Evolutionary conservation across 2,329 filamentous ascomycete species (phyloP).

Genomic region (Curvularia sp.): DNA sequence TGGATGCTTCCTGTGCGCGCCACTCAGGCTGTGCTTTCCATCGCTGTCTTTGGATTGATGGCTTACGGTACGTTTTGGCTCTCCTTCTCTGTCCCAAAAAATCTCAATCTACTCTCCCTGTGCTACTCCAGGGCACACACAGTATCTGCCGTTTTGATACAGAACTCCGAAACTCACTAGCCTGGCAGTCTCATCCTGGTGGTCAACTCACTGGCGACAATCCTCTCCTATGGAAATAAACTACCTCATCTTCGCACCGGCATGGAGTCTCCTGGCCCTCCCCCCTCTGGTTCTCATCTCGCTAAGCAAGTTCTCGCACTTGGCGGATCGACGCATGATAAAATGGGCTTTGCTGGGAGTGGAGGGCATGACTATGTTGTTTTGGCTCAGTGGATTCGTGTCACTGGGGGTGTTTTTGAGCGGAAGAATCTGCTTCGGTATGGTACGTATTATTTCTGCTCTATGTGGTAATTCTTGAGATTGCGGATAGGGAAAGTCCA

Average conservation of each 20-base stretch:
- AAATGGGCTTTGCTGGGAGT: constrained; percentile 65
- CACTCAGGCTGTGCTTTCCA: constrained; percentile 70
- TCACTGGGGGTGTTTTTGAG: constrained; percentile 73
- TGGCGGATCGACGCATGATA: constrained; percentile 61
- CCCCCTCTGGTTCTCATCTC: constrained; percentile 70
- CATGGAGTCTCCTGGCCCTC: constrained; percentile 75
- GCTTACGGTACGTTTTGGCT: constrained; percentile 65
- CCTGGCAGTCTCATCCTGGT: constrained; percentile 63
- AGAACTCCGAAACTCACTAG: not conserved
- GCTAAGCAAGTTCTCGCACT: constrained; percentile 63
- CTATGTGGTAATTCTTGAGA: not conserved
- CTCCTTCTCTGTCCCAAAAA: not conserved
- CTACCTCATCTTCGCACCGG: constrained; percentile 80
- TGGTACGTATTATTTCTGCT: constrained; percentile 19
- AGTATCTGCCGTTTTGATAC: not conserved
- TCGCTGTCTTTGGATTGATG: constrained; percentile 78
- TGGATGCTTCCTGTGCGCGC: constrained; percentile 70
- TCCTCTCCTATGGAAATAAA: constrained; percentile 66
- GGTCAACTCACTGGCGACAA: constrained; percentile 60
- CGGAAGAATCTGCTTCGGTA: constrained; percentile 62
- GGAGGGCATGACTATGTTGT: constrained; percentile 77
- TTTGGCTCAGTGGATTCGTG: constrained; percentile 89
- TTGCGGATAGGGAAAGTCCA: not conserved
- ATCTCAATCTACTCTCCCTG: not conserved
- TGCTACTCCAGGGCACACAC: not conserved